These are phyloP conservation scores for Davidsoniella virescens DNA, from an alignment of 2,329 filamentous ascomycete species.

Conservation along the genomic window DNA sequence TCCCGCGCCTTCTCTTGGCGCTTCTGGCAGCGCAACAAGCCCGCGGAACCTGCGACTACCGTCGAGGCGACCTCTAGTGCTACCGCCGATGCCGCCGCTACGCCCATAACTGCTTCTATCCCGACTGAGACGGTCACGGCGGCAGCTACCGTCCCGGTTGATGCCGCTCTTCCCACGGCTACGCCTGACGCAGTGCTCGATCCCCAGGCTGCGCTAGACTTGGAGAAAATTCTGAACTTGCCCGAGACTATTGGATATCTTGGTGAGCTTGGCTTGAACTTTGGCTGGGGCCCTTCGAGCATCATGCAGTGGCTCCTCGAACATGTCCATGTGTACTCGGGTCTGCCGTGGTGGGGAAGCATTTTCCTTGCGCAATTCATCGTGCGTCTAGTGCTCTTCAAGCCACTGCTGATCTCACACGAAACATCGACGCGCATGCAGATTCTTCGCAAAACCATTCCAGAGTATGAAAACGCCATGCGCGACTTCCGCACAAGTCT, in stretches of 20 bases:
- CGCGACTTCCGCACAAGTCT: constrained; percentile 31
- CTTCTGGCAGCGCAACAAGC: constrained; percentile 11
- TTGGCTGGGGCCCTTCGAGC: constrained; percentile 63
- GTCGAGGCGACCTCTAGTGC: constrained; percentile 14
- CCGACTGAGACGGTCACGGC: constrained; percentile 12
- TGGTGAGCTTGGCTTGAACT: constrained; percentile 69
- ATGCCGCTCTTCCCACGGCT: constrained; percentile 15
- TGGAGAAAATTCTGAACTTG: constrained; percentile 32
- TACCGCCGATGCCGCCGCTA: constrained; percentile 12
- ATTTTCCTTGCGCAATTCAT: constrained; percentile 49
- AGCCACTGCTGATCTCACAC: constrained; percentile 44
- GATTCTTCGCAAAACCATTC: constrained; percentile 33
- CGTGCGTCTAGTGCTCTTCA: constrained; percentile 49
- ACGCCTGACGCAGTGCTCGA: constrained; percentile 12
- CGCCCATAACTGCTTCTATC: constrained; percentile 4
- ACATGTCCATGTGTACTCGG: constrained; percentile 60
- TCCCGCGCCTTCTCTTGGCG: constrained; percentile 12
- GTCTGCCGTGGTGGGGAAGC: constrained; percentile 68
- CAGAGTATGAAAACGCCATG: constrained; percentile 30
- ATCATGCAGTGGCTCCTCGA: constrained; percentile 64
- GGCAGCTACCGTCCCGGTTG: constrained; percentile 11
- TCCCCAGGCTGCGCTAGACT: constrained; percentile 15
- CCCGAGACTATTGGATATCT: constrained; percentile 71
- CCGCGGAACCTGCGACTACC: constrained; percentile 4
- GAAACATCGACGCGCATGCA: constrained; percentile 47